These are phyloP conservation scores for Cokeromyces recurvatus DNA, from an alignment of 371 early-diverging fungal species.

Conservation along the genomic window DNA sequence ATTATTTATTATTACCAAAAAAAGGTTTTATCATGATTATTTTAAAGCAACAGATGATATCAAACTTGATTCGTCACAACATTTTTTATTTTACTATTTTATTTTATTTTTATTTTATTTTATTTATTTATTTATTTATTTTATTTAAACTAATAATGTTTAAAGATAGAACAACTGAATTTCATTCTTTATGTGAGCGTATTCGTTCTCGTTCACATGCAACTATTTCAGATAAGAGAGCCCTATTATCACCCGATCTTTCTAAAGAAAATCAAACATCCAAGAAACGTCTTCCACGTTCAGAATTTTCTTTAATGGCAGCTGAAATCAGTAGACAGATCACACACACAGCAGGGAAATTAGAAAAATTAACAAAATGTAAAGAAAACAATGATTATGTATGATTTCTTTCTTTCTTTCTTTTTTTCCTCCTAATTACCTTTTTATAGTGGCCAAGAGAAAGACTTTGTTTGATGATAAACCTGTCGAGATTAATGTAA, in stretches of 20 bases:
- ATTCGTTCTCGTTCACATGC: conserved; percentile 34
- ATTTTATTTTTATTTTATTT: too few relatives aligned
- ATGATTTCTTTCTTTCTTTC: background rate
- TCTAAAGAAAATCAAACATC: conserved; percentile 10
- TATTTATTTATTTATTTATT: too few relatives aligned
- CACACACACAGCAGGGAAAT: conserved; percentile 54
- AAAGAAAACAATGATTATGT: conserved; percentile 12
- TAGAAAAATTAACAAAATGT: conserved; percentile 66
- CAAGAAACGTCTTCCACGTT: conserved; percentile 23
- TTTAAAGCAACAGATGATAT: too few relatives aligned
- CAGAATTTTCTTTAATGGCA: conserved; percentile 63
- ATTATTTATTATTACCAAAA: too few relatives aligned
- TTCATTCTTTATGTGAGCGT: conserved; percentile 43
- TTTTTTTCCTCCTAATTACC: background rate
- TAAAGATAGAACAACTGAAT: conserved; percentile 51
- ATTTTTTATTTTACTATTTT: too few relatives aligned
- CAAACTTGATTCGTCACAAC: too few relatives aligned
- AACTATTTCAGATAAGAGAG: conserved; percentile 30
- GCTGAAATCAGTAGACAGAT: conserved; percentile 63
- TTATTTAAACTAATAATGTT: too few relatives aligned
- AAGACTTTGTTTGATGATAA: conserved; percentile 73
- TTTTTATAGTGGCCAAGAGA: conserved; percentile 62
- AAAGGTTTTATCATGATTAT: too few relatives aligned
- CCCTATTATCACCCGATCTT: conserved; percentile 22
- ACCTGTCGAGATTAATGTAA: conserved; percentile 69